Percentiles rank a stretch among this genome's conserved stretches.
Conservation (phyloP, 2,329 filamentous ascomycete genomes). For the Fusarium humuli region DNA sequence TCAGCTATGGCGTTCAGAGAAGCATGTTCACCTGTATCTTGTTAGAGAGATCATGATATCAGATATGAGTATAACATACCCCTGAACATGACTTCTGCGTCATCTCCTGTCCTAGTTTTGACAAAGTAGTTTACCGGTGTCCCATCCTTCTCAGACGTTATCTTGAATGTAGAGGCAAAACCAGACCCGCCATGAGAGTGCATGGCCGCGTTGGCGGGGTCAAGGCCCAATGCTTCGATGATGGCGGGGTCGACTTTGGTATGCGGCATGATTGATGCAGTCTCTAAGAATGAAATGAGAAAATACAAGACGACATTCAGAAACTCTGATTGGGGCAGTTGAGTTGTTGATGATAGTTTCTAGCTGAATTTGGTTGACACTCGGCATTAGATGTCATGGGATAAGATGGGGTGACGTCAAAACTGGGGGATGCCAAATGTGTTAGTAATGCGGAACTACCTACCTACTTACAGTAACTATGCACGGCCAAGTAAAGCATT, state of each 20-base stretch:
- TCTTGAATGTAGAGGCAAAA: conserved; percentile 75
- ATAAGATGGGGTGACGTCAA: conserved; percentile 48
- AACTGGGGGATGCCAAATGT: conserved; percentile 16
- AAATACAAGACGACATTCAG: not conserved
- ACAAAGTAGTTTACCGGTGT: conserved; percentile 72
- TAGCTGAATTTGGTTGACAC: not conserved
- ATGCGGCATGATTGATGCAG: conserved; percentile 21
- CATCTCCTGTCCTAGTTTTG: conserved; percentile 72
- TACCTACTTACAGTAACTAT: conserved; percentile 1
- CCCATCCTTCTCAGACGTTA: conserved; percentile 60
- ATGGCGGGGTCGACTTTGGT: conserved; percentile 29
- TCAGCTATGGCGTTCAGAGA: conserved; percentile 85
- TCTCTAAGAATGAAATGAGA: not conserved
- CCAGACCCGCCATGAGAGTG: conserved; percentile 73
- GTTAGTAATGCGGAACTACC: conserved; percentile 37
- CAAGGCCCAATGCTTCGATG: conserved; percentile 62
- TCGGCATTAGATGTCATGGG: conserved; percentile 34
- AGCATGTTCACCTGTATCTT: conserved; percentile 76
- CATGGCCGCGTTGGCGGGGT: conserved; percentile 70
- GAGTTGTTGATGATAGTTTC: not conserved
- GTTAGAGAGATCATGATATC: conserved; percentile 15
- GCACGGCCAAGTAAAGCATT: conserved; percentile 8
- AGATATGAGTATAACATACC: conserved; percentile 56
- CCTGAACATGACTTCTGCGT: conserved; percentile 76
- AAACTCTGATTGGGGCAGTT: not conserved